Percentiles rank a stretch among this genome's conserved stretches.
Evolutionary conservation across 352 stramenopile species (phyloP).

Genomic region (Lagenidium giganteum): DNA sequence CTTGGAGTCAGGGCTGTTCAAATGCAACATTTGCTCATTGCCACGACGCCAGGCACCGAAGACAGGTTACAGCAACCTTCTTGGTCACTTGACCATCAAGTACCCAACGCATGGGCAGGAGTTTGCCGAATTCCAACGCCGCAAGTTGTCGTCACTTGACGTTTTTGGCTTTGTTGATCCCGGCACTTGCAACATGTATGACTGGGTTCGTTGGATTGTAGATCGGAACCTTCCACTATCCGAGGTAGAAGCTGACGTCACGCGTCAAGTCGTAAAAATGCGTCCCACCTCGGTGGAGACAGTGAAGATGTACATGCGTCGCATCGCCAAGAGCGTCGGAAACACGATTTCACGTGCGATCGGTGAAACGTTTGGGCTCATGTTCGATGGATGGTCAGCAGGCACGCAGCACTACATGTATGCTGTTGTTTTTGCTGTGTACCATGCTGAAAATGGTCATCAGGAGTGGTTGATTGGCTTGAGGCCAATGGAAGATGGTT

Average conservation of each 20-base stretch:
- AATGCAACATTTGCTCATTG: slow-evolving; percentile 3
- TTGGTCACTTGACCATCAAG: not conserved
- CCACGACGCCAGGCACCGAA: not conserved
- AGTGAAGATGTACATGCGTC: slow-evolving; percentile 8
- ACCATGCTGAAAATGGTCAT: not conserved
- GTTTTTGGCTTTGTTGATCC: slow-evolving; percentile 14
- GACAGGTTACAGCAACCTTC: slow-evolving; percentile 3
- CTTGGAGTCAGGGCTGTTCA: not conserved
- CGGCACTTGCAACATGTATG: slow-evolving; percentile 13
- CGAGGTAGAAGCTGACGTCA: not conserved
- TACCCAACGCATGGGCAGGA: slow-evolving; percentile 2
- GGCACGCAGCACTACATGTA: not conserved
- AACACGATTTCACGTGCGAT: not conserved
- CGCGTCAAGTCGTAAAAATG: slow-evolving; percentile 2
- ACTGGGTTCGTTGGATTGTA: not conserved
- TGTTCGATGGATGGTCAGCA: slow-evolving; percentile 5
- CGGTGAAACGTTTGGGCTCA: not conserved
- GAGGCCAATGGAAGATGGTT: slow-evolving; percentile 1
- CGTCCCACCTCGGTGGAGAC: not conserved
- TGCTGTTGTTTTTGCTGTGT: not conserved
- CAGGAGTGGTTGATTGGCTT: slow-evolving; percentile 1
- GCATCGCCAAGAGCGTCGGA: not conserved
- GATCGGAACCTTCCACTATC: not conserved
- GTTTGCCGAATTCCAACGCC: slow-evolving; percentile 8
- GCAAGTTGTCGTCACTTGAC: slow-evolving; percentile 8